Conservation (phyloP, 441 rosid species). For the Viola pubescens region DNA sequence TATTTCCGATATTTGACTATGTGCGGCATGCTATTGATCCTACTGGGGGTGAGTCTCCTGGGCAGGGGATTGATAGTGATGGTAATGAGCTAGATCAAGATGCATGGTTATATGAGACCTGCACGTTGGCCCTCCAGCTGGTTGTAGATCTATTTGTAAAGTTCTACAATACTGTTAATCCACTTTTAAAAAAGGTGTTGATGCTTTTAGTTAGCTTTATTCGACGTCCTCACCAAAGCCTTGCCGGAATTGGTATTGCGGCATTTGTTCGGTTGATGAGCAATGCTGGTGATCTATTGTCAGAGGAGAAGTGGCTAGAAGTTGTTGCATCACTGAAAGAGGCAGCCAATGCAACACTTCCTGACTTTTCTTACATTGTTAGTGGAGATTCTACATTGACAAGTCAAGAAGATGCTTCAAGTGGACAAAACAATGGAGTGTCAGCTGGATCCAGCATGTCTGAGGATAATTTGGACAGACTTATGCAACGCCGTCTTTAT, state of each 20-base stretch:
- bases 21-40: constrained; percentile 99
- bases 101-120: constrained; percentile 99
- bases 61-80: constrained; percentile 52
- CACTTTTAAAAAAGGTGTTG: constrained; percentile 83
- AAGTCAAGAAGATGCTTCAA: constrained; percentile 27
- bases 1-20: constrained; percentile 97
- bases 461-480: constrained; percentile 49
- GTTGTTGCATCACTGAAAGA: constrained; percentile 87
- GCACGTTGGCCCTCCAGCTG: constrained; percentile 96
- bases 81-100: constrained; percentile 83
- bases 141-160: constrained; percentile 99
- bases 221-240: constrained; percentile 99
- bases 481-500: constrained; percentile 44
- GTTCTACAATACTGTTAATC: constrained; percentile 88
- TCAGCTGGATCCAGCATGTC: constrained; percentile 31
- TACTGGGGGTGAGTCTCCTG: constrained; percentile 64
- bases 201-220: constrained; percentile 88
- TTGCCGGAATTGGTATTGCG: constrained; percentile 99
- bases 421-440: constrained; percentile 37
- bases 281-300: constrained; percentile 84
- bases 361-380: constrained; percentile 69
- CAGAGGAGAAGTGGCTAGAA: constrained; percentile 93
- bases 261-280: constrained; percentile 99
- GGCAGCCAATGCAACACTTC: constrained; percentile 83
- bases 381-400: constrained; percentile 38